phyloP scores from a whole-genome alignment of 768 basidiomycete genomes.

The Termitomyces sp. region DNA sequence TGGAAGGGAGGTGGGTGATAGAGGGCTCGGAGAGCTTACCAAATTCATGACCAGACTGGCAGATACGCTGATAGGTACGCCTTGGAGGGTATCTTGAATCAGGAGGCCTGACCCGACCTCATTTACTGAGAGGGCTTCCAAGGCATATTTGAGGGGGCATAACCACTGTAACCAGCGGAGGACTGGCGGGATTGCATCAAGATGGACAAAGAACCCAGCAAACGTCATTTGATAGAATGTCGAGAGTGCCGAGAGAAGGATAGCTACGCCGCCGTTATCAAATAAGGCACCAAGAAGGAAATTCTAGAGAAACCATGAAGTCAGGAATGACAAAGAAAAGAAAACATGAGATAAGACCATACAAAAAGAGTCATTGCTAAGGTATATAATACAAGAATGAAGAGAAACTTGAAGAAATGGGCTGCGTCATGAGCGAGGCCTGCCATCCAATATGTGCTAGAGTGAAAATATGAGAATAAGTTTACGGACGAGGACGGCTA shows the following conservation, averaged over 20 bases:
- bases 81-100: slow-evolving; percentile 74
- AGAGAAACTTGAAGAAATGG: slow-evolving; percentile 91
- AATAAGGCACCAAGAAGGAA: slow-evolving; percentile 85
- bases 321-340: background rate
- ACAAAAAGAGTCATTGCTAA: slow-evolving; percentile 86
- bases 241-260: slow-evolving; percentile 75
- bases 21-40: slow-evolving; percentile 32
- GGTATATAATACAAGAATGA: slow-evolving; percentile 82
- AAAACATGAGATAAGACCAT: slow-evolving; percentile 20
- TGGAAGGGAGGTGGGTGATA: background rate
- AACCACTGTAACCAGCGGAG: slow-evolving; percentile 93
- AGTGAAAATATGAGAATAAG: slow-evolving; percentile 1
- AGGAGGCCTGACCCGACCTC: slow-evolving; percentile 86
- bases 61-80: slow-evolving; percentile 77
- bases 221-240: slow-evolving; percentile 83
- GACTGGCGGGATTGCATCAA: slow-evolving; percentile 79
- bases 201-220: slow-evolving; percentile 91
- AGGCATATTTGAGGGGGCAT: slow-evolving; percentile 73
- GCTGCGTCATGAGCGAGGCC: slow-evolving; percentile 74
- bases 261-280: slow-evolving; percentile 85
- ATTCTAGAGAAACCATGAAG: slow-evolving; percentile 44
- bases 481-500: background rate
- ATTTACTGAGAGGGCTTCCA: slow-evolving; percentile 89
- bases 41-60: slow-evolving; percentile 84
- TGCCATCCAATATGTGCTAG: slow-evolving; percentile 92